These are phyloP conservation scores for Pseudonectria buxi DNA, from an alignment of 2,329 filamentous ascomycete species.

Conservation along the genomic window DNA sequence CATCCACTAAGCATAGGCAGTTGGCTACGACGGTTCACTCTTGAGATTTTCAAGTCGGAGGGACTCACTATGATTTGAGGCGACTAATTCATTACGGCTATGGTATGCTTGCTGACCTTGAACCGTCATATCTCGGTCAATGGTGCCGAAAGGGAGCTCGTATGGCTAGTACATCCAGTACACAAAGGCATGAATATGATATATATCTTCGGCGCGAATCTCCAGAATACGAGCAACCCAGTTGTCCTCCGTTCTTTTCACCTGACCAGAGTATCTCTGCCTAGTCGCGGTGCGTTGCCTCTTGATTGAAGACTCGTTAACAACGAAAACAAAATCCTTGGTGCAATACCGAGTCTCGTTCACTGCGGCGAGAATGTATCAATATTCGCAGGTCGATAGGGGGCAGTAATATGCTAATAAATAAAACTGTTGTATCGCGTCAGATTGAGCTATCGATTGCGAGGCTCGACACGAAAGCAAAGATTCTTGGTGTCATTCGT, in stretches of 20 bases:
- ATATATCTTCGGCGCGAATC: conserved; percentile 62
- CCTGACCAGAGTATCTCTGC: conserved; percentile 19
- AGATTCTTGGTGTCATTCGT: conserved; percentile 48
- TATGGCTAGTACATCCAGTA: conserved; percentile 74
- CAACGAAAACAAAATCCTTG: conserved; percentile 53
- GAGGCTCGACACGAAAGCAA: conserved; percentile 46
- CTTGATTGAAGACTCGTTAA: conserved; percentile 51
- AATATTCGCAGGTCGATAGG: conserved; percentile 10
- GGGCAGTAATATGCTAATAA: conserved; percentile 35
- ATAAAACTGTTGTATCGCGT: conserved; percentile 56
- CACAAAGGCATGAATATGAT: conserved; percentile 70
- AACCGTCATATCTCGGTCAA: conserved; percentile 43
- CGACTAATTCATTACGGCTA: conserved; percentile 60
- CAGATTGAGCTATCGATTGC: conserved; percentile 50
- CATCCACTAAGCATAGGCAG: conserved; percentile 47
- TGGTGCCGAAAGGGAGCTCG: conserved; percentile 53
- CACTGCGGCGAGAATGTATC: conserved; percentile 35
- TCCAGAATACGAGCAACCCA: conserved; percentile 77
- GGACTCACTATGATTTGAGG: conserved; percentile 62
- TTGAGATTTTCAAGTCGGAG: not conserved
- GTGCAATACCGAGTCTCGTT: conserved; percentile 52
- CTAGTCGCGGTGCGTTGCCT: conserved; percentile 40
- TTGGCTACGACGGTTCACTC: conserved; percentile 6
- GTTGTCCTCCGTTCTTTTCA: conserved; percentile 38
- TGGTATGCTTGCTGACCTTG: conserved; percentile 60